phyloP scores from a whole-genome alignment of 2,329 filamentous ascomycete genomes.

The Sarocladiaceae sp. region DNA sequence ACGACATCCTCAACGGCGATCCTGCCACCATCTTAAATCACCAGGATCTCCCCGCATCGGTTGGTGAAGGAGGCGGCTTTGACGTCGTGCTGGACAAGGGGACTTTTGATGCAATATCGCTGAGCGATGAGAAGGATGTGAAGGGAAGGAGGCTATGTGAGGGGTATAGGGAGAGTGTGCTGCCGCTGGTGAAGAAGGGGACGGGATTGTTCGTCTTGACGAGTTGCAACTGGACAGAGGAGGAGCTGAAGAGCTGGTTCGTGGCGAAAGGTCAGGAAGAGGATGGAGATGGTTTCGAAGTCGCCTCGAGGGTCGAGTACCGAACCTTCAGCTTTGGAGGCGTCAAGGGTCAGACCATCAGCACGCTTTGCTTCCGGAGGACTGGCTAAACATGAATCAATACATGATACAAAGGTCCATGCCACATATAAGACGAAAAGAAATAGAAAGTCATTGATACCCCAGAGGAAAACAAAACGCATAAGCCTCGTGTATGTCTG shows the following conservation, averaged over 20 bases:
- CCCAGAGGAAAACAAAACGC: background rate
- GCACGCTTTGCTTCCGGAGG: conserved; percentile 69
- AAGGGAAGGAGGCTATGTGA: conserved; percentile 61
- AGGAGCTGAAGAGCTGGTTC: conserved; percentile 79
- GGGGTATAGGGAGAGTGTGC: conserved; percentile 64
- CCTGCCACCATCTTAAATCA: conserved; percentile 26
- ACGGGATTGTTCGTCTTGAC: conserved; percentile 75
- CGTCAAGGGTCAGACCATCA: conserved; percentile 80
- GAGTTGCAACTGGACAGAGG: conserved; percentile 97
- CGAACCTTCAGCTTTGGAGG: conserved; percentile 86
- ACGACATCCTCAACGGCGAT: conserved; percentile 54
- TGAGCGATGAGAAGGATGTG: conserved; percentile 53
- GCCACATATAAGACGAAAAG: background rate
- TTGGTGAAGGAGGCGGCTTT: conserved; percentile 49
- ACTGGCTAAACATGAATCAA: background rate
- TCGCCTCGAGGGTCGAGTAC: conserved; percentile 68
- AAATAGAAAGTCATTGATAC: background rate
- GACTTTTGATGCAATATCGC: conserved; percentile 89
- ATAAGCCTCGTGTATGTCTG: background rate
- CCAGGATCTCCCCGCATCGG: conserved; percentile 1
- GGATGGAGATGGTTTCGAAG: conserved; percentile 39
- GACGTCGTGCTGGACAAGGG: conserved; percentile 97
- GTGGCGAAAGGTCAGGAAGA: conserved; percentile 25
- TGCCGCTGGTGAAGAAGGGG: conserved; percentile 60
- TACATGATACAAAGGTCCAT: too few species aligned